A percentile compares a stretch with the other conserved stretches of the same genome.
Evolutionary conservation across 352 stramenopile genomes (phyloP).

Genomic region (Phytophthora litchii): DNA sequence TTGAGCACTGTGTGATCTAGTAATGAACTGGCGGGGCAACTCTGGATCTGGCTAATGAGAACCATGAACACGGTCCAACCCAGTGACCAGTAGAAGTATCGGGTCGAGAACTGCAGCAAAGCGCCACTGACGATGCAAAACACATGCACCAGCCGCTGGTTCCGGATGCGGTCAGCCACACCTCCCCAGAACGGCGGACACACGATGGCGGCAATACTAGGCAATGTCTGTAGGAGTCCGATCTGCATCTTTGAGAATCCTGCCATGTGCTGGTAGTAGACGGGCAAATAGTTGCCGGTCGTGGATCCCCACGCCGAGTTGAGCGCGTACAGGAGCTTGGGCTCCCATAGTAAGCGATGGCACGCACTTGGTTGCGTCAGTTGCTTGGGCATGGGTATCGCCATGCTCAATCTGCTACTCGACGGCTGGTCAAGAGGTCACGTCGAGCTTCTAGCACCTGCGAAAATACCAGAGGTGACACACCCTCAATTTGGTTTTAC

Average conservation of each 20-base stretch:
- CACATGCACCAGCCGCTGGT: constrained; percentile 69
- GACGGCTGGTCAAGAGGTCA: not conserved
- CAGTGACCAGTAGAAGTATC: constrained; percentile 50
- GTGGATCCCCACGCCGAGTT: constrained; percentile 49
- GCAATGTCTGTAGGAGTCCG: constrained; percentile 65
- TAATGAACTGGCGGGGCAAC: constrained; percentile 50
- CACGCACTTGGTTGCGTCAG: not conserved
- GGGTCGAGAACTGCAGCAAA: constrained; percentile 56
- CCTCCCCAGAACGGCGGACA: constrained; percentile 69
- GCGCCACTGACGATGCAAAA: constrained; percentile 57
- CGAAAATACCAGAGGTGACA: constrained; percentile 24
- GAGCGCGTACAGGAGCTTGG: constrained; percentile 76
- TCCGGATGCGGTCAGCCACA: constrained; percentile 58
- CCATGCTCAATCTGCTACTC: constrained; percentile 4
- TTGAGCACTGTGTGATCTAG: constrained; percentile 72
- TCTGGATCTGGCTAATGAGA: constrained; percentile 57
- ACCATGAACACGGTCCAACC: constrained; percentile 49
- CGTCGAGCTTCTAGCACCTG: constrained; percentile 20
- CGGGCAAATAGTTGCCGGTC: constrained; percentile 20
- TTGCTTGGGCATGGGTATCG: not conserved
- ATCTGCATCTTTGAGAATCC: constrained; percentile 77
- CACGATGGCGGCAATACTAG: constrained; percentile 61
- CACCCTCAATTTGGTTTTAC: not conserved
- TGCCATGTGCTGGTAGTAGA: constrained; percentile 68
- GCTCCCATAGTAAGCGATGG: constrained; percentile 40